Conservation (phyloP, 208 protist genomes). For the Acanthamoeba culbertsoni region DNA sequence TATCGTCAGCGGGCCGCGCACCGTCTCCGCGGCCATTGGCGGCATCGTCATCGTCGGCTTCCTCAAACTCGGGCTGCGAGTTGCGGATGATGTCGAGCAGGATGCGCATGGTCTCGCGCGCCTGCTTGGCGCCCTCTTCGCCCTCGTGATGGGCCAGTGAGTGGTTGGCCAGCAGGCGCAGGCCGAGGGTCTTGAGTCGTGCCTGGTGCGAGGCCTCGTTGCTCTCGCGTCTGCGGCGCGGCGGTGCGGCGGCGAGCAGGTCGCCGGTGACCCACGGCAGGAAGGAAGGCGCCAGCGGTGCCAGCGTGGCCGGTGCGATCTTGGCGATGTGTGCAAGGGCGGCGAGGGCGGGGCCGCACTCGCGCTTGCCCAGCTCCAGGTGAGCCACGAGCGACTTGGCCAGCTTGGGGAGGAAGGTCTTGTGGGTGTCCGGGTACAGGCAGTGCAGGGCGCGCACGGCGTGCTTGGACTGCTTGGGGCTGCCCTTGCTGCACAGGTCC, state of each 20-base stretch:
- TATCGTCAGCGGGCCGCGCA: neutral
- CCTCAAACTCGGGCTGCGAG: neutral
- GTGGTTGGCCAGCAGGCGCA: conserved; percentile 4
- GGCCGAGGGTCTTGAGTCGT: neutral
- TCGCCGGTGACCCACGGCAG: neutral
- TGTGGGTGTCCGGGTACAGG: neutral
- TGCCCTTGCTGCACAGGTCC: neutral
- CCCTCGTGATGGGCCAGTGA: neutral
- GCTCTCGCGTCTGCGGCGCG: neutral
- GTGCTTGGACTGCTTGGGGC: neutral
- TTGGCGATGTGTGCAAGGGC: conserved; percentile 12
- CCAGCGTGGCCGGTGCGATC: neutral
- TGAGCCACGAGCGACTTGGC: neutral
- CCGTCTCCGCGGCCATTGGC: neutral
- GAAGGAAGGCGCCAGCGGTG: neutral
- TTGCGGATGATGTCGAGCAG: neutral
- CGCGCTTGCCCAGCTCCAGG: neutral
- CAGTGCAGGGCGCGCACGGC: neutral
- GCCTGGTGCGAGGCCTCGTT: neutral
- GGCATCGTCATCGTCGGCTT: neutral
- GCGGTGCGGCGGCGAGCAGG: neutral
- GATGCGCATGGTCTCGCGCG: neutral
- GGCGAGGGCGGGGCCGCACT: neutral
- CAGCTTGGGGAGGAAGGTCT: neutral
- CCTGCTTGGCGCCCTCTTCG: neutral